These are phyloP conservation scores for Candida michaelii DNA, from an alignment of 805 yeast species.

Conservation along the genomic window DNA sequence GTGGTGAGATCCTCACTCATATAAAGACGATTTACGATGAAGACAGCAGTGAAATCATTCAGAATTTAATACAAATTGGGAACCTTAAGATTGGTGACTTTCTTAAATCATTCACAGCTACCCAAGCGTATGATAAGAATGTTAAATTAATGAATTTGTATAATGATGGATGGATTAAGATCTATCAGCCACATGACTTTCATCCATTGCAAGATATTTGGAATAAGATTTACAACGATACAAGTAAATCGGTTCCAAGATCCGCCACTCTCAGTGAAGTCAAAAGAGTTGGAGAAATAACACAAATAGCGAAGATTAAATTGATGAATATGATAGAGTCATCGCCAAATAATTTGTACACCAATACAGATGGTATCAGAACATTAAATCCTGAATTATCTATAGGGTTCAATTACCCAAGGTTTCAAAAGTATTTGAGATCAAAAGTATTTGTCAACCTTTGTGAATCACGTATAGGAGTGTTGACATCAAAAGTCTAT, in stretches of 20 bases:
- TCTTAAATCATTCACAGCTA: slow-evolving; percentile 24
- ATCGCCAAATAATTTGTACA: slow-evolving; percentile 24
- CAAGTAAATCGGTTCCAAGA: slow-evolving; percentile 36
- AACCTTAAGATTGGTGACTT: slow-evolving; percentile 57
- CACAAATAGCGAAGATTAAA: slow-evolving; percentile 47
- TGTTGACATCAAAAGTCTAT: slow-evolving; percentile 64
- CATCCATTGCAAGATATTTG: slow-evolving; percentile 40
- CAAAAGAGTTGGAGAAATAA: slow-evolving; percentile 56
- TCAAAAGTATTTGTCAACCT: slow-evolving; percentile 61
- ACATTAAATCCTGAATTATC: slow-evolving; percentile 51
- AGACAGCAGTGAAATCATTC: slow-evolving; percentile 58
- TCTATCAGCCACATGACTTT: slow-evolving; percentile 31
- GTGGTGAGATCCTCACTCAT: slow-evolving; percentile 70
- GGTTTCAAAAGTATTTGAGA: slow-evolving; percentile 69
- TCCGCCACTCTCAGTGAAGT: slow-evolving; percentile 37
- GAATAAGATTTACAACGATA: slow-evolving; percentile 36
- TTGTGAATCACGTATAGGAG: slow-evolving; percentile 69
- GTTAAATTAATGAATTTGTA: slow-evolving; percentile 24
- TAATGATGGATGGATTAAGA: slow-evolving; percentile 37
- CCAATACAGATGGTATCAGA: slow-evolving; percentile 31
- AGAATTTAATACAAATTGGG: slow-evolving; percentile 70
- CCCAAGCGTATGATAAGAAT: slow-evolving; percentile 14
- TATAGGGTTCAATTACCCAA: slow-evolving; percentile 59
- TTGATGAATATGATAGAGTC: slow-evolving; percentile 33
- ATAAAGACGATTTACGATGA: slow-evolving; percentile 48